phyloP scores from a whole-genome alignment of 1,284 basidiomycete species.

The Ganoderma lingzhi region DNA sequence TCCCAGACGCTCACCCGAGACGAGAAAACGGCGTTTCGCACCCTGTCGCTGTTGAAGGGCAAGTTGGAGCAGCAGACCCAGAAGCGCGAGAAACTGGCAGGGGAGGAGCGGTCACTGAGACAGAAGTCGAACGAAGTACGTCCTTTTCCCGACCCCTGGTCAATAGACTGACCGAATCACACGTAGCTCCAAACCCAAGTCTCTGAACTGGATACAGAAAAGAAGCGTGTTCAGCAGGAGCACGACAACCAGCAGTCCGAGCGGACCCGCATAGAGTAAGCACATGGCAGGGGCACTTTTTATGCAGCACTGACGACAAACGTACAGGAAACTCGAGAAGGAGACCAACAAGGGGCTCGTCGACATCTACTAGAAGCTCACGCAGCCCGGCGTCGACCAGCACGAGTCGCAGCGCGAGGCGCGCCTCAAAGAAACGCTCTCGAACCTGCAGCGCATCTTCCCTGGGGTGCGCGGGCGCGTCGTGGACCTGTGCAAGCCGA shows the following conservation, averaged over 20 bases:
- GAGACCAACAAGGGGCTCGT: slow-evolving; percentile 93
- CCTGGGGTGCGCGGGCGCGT: slow-evolving; percentile 94
- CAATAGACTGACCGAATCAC: not conserved
- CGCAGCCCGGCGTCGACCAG: slow-evolving; percentile 89
- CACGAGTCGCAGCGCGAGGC: slow-evolving; percentile 88
- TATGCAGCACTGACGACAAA: not conserved
- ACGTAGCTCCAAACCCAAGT: slow-evolving; percentile 71
- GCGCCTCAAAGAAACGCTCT: slow-evolving; percentile 86
- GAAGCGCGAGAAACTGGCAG: slow-evolving; percentile 66
- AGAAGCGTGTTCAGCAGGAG: slow-evolving; percentile 70
- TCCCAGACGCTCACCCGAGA: slow-evolving; percentile 87
- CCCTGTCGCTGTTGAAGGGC: slow-evolving; percentile 71
- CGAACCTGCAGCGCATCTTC: slow-evolving; percentile 87
- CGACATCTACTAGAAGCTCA: slow-evolving; percentile 83
- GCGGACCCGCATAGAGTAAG: slow-evolving; percentile 72
- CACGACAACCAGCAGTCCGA: slow-evolving; percentile 81
- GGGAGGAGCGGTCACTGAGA: slow-evolving; percentile 64
- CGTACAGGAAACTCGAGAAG: slow-evolving; percentile 79
- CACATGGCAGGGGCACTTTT: not conserved
- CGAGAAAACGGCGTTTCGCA: slow-evolving; percentile 76
- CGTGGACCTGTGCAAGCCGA: slow-evolving; percentile 93
- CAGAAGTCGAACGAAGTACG: slow-evolving; percentile 69
- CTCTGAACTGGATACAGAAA: slow-evolving; percentile 57
- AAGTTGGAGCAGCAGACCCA: slow-evolving; percentile 74
- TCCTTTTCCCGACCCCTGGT: slow-evolving; percentile 59